Evolutionary conservation across 2,329 filamentous ascomycete genomes (phyloP).

Genomic region (Diaporthe destruens): DNA sequence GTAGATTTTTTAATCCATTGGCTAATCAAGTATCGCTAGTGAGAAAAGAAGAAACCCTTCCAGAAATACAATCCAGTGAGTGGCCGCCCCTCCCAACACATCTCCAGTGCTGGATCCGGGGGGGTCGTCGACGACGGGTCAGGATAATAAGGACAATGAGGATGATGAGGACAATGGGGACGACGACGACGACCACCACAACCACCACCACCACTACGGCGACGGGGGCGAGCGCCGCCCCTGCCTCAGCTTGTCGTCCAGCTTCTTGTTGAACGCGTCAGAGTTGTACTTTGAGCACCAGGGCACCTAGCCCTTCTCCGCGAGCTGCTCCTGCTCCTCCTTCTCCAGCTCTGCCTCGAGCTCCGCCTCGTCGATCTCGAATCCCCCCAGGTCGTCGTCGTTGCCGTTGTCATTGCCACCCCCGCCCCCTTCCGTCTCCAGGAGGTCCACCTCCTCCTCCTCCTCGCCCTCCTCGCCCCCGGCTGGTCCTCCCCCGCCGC

Average conservation of each 20-base stretch:
- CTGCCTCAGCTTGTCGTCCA: conserved; percentile 9
- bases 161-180: too few relatives aligned
- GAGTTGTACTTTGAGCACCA: conserved; percentile 31
- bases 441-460: conserved; percentile 54
- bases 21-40: conserved; percentile 35
- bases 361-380: conserved; percentile 64
- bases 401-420: conserved; percentile 45
- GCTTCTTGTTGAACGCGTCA: not conserved
- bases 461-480: conserved; percentile 46
- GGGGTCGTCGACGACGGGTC: too few relatives aligned
- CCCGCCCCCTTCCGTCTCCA: conserved; percentile 50
- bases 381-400: conserved; percentile 50
- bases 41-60: not conserved
- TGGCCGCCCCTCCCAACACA: not conserved
- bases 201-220: not conserved
- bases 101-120: not conserved
- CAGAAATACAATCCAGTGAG: conserved; percentile 7
- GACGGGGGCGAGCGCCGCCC: conserved; percentile 30
- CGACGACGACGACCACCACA: not conserved
- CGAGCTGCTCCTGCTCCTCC: conserved; percentile 48
- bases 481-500: too few relatives aligned
- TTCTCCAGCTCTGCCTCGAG: conserved; percentile 71
- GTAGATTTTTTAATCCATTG: not conserved
- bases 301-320: conserved; percentile 42
- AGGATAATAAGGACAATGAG: too few relatives aligned